Evolutionary conservation across 2,329 filamentous ascomycete species (phyloP), one percentile per base, ranked within the genome.

Genomic region (Pezicula radicicola): DNA sequence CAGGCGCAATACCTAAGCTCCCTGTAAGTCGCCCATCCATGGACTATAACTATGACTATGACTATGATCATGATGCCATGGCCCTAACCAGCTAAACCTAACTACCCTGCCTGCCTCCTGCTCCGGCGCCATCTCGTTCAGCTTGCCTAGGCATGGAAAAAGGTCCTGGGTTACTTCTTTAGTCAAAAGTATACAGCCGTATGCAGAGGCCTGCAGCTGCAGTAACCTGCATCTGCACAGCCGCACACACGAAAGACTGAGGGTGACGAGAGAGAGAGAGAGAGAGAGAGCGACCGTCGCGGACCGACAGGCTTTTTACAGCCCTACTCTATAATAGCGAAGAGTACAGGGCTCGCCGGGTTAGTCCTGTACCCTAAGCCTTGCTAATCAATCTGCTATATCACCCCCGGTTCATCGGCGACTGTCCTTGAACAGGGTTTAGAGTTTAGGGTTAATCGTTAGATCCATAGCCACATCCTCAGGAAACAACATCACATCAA

Each of bases 341-440:
- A 25, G 25, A 37, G 36, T 28, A 30, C 16, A 30, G 28, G 25
- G 25, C 47, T 25, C 36, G 36, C 47, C 30, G 30, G 30, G 30
- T 13, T 6, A 45, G 10, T 45, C 42, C 27, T 12, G 27, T 25
- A 27, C 40, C 25, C 40, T 42, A 36, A 21, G 40, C 35, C 46
- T 47, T 39, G 33, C 37, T 41, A 46, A 36, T 27, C 46, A 48
- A 46, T 50, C 47, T 46, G 35, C 54, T 59, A 53, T 55, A 51
- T 51, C 52, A 50, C 58, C 59, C 55, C 55, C n/a, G n/a, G n/a
- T n/a, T n/a, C n/a, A n/a, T n/a, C n/a, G n/a, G n/a, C n/a, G n/a
- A n/a, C n/a, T n/a, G n/a, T n/a, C n/a, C n/a, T n/a, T n/a, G n/a
- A n/a, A n/a, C n/a, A n/a, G n/a, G n/a, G n/a, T n/a, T n/a, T n/a